These are phyloP conservation scores for Salinomyces thailandicus DNA, from an alignment of 2,329 filamentous ascomycete genomes.

Conservation along the genomic window DNA sequence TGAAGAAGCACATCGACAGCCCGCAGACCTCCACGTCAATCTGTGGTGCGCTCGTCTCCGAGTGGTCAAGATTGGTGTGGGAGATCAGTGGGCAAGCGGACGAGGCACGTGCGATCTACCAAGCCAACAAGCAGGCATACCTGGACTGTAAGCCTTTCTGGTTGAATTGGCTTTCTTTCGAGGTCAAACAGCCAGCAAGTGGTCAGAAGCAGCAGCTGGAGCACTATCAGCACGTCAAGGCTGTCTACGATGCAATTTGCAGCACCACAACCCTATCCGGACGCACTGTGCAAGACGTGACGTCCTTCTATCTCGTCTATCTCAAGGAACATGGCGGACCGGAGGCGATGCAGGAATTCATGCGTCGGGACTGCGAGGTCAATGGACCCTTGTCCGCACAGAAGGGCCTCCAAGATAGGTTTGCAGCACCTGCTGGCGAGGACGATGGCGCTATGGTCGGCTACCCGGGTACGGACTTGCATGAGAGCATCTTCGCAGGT, in stretches of 20 bases:
- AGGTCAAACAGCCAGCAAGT: constrained; percentile 69
- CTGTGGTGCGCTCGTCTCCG: constrained; percentile 76
- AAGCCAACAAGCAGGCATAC: constrained; percentile 74
- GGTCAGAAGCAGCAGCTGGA: constrained; percentile 46
- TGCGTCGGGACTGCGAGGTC: constrained; percentile 72
- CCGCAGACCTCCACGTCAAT: constrained; percentile 62
- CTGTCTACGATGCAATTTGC: constrained; percentile 64
- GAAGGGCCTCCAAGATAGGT: background rate
- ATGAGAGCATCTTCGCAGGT: background rate
- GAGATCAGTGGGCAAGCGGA: constrained; percentile 66
- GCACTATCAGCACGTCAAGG: constrained; percentile 65
- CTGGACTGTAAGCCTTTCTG: constrained; percentile 81
- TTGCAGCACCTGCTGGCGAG: no score
- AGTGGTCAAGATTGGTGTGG: constrained; percentile 82
- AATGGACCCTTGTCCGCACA: constrained; percentile 52
- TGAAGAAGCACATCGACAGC: constrained; percentile 69
- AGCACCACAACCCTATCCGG: constrained; percentile 62
- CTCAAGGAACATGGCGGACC: constrained; percentile 73
- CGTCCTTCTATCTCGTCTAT: constrained; percentile 69
- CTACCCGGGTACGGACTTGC: background rate
- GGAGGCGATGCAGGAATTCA: constrained; percentile 75
- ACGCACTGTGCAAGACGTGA: constrained; percentile 61
- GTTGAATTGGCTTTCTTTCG: constrained; percentile 79
- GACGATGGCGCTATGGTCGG: background rate
- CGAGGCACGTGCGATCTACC: constrained; percentile 74